These are phyloP conservation scores for Lachnellula subtilissima DNA, from an alignment of 2,329 filamentous ascomycete species.

Conservation along the genomic window DNA sequence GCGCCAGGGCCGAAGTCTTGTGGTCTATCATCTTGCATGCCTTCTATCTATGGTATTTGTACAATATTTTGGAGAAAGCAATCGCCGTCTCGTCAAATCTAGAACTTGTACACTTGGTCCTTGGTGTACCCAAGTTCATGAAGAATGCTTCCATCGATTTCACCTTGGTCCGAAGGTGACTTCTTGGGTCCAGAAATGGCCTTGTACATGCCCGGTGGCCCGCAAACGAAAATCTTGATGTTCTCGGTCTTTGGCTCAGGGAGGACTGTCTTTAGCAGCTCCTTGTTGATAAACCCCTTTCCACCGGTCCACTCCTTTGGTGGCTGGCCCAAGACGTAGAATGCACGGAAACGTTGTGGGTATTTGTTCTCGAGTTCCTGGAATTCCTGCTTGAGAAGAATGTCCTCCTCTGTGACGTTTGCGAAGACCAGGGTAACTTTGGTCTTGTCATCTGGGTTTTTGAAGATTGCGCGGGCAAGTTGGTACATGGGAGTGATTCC, in stretches of 20 bases:
- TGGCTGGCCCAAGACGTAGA: slow-evolving; percentile 86
- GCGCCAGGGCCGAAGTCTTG: no score
- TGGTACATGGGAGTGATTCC: slow-evolving; percentile 99
- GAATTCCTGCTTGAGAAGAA: slow-evolving; percentile 82
- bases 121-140: slow-evolving; percentile 78
- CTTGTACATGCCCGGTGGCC: slow-evolving; percentile 89
- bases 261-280: slow-evolving; percentile 88
- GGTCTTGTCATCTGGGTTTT: slow-evolving; percentile 93
- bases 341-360: slow-evolving; percentile 90
- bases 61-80: not conserved
- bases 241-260: slow-evolving; percentile 88
- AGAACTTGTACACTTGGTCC: slow-evolving; percentile 98
- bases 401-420: slow-evolving; percentile 85
- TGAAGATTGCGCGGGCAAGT: slow-evolving; percentile 85
- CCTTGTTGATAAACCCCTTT: slow-evolving; percentile 81
- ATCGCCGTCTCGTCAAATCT: slow-evolving; percentile 26
- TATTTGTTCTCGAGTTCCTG: slow-evolving; percentile 88
- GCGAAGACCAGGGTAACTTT: slow-evolving; percentile 95
- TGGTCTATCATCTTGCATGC: not conserved
- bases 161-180: slow-evolving; percentile 90
- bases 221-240: slow-evolving; percentile 95
- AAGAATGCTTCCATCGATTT: slow-evolving; percentile 68
- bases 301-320: slow-evolving; percentile 71
- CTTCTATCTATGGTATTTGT: slow-evolving; percentile 12
- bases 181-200: slow-evolving; percentile 85